Evolutionary conservation across 495 filamentous ascomycete genomes (phyloP), one percentile per base, ranked within the genome.

Genomic region (Penicillium riverlandense): DNA sequence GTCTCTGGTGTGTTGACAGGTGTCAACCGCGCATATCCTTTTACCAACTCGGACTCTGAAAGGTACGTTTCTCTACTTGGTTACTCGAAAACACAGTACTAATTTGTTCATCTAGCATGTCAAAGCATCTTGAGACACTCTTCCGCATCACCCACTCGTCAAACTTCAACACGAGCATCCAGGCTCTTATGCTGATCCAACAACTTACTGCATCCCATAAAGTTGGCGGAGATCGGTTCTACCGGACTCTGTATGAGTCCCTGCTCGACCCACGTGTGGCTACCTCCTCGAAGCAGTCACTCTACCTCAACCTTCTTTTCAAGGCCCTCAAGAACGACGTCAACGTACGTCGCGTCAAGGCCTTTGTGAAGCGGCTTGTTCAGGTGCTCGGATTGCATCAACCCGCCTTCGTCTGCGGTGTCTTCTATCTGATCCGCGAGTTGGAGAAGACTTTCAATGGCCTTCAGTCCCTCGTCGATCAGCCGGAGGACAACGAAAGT

Each of bases 81-180:
- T 22, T 22, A 22, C 22, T 22, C 22, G 6, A 22, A 22, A 22
- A 3, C 22, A 22, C 22, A 4, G 22, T 53, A 48, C 65, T 60
- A 37, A 62, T 29, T 50, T 52, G 41, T 33, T 44, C 37, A 14
- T 57, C n/a, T 41, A 80, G 77, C 29, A 76, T 96, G 44, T 85
- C 91, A 49, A 84, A 83, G 45, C 90, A 97, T 49, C 77, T 97
- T 45, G 86, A 96, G 58, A 95, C 90, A 4, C 71, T 98, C 29
- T 98, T 96, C 74, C 78, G 79, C 51, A 90, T 98, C 49, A 94
- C 92, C 1, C 91, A 98, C 62, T 96, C 92, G 0, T 88, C 92
- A 10, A 98, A 97, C 59, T 97, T 98, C 73, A 97, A 96, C 69
- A 98, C 94, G 7, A 90, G 88, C 57, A 86, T 98, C 28, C 92